A percentile compares a stretch with the other conserved stretches of the same genome.
Conservation (phyloP, 225 moss, liverwort and hornwort species). For the Polytrichum commune region DNA sequence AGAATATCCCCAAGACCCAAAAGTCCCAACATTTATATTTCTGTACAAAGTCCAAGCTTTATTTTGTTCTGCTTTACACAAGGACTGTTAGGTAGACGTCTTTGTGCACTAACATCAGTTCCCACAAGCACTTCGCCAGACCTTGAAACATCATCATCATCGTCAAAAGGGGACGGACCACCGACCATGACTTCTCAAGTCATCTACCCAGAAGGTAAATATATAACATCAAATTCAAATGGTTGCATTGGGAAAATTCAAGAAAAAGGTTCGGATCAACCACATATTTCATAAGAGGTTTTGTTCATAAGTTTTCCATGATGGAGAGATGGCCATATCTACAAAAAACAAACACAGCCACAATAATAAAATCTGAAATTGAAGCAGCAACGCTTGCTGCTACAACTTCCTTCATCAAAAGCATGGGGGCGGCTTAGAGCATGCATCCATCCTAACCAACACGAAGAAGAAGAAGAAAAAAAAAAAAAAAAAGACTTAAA, state of each 20-base stretch:
- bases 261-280: neutral
- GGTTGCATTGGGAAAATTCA: neutral
- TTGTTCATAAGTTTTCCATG: slow-evolving; percentile 8
- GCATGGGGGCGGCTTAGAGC: neutral
- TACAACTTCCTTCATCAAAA: neutral
- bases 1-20: too few relatives aligned
- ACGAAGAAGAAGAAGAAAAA: neutral
- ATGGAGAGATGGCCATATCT: slow-evolving; percentile 14
- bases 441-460: slow-evolving; percentile 3
- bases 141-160: neutral
- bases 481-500: too few relatives aligned
- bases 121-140: neutral
- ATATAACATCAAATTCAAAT: neutral
- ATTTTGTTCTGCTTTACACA: neutral
- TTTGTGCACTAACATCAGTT: neutral
- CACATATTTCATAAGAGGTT: neutral
- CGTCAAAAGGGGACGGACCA: too few relatives aligned
- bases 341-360: slow-evolving; percentile 14
- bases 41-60: neutral
- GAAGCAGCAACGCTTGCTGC: neutral
- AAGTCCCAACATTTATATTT: too few relatives aligned
- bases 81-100: neutral
- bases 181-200: too few relatives aligned
- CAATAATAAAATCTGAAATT: slow-evolving; percentile 9
- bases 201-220: neutral